phyloP scores from a whole-genome alignment of 176 grass and related monocot genomes.

The Musa schizocarpa region DNA sequence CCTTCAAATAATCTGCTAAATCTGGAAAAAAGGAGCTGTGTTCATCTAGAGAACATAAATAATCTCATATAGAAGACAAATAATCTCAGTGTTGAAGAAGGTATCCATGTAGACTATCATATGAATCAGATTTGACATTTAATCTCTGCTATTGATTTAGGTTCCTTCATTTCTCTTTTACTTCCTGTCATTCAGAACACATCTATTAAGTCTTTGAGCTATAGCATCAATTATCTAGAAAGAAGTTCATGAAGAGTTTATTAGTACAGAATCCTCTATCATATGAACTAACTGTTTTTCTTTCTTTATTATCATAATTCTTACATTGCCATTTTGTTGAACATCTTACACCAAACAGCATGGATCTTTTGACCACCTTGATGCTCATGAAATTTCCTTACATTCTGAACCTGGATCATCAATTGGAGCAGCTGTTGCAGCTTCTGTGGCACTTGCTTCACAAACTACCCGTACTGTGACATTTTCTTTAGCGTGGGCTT shows the following conservation, averaged over 20 bases:
- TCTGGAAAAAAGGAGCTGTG: background rate
- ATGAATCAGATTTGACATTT: background rate
- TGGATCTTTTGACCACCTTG: constrained; percentile 81
- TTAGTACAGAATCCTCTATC: background rate
- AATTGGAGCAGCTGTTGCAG: constrained; percentile 84
- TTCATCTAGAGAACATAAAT: background rate
- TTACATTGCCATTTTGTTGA: background rate
- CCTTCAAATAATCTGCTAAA: background rate
- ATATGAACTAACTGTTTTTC: background rate
- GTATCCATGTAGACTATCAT: background rate
- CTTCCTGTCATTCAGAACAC: too few relatives aligned
- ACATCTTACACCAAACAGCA: constrained; percentile 40
- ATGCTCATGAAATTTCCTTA: constrained; percentile 37
- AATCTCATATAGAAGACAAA: background rate
- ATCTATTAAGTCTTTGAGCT: too few relatives aligned
- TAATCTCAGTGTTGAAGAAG: background rate
- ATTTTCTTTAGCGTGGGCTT: constrained; percentile 97
- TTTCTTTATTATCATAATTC: background rate
- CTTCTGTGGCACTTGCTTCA: constrained; percentile 52
- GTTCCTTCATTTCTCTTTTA: background rate
- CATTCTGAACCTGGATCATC: constrained; percentile 60
- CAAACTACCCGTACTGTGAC: constrained; percentile 52
- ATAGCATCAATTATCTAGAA: too few relatives aligned
- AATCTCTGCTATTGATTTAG: background rate
- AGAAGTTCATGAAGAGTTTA: background rate